Evolutionary conservation across 176 grass and related monocot species (phyloP).

Genomic region (Leersia perrieri): DNA sequence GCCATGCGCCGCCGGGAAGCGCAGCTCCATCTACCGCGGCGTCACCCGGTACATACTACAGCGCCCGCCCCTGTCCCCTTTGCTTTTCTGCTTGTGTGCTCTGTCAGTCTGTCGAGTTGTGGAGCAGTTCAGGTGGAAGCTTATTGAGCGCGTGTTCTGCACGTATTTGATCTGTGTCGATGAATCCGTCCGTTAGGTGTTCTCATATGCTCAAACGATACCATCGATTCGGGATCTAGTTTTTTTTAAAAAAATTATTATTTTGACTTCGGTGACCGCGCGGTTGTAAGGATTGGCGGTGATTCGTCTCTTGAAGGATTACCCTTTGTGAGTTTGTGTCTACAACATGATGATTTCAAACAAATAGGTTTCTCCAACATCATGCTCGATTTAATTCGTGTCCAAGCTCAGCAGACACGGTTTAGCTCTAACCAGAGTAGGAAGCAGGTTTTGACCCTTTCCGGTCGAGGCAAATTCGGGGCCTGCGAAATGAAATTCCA

Average conservation of each 20-base stretch:
- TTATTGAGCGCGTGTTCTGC: not conserved
- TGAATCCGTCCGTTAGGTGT: not conserved
- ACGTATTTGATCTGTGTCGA: not conserved
- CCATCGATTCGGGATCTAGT: slow-evolving; percentile 6
- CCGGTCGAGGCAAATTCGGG: not conserved
- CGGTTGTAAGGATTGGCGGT: not conserved
- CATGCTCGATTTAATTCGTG: not conserved
- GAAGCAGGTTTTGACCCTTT: not conserved
- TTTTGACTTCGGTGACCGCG: not conserved
- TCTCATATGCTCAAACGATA: not conserved
- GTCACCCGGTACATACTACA: slow-evolving; percentile 97
- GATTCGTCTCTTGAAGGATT: too few relatives aligned
- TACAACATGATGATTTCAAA: not conserved
- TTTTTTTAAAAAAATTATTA: too few relatives aligned
- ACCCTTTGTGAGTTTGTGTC: not conserved
- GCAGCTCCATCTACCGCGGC: slow-evolving; percentile 98
- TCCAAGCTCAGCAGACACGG: not conserved
- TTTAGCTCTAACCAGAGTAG: not conserved
- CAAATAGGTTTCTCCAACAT: not conserved
- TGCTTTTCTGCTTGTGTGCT: too few relatives aligned
- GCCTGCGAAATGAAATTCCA: not conserved
- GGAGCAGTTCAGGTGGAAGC: not conserved
- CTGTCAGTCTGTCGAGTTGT: not conserved
- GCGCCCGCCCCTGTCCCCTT: not conserved
- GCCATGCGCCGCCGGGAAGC: slow-evolving; percentile 91